phyloP scores from a whole-genome alignment of 1,284 basidiomycete genomes.

The Xanthoconium separans region DNA sequence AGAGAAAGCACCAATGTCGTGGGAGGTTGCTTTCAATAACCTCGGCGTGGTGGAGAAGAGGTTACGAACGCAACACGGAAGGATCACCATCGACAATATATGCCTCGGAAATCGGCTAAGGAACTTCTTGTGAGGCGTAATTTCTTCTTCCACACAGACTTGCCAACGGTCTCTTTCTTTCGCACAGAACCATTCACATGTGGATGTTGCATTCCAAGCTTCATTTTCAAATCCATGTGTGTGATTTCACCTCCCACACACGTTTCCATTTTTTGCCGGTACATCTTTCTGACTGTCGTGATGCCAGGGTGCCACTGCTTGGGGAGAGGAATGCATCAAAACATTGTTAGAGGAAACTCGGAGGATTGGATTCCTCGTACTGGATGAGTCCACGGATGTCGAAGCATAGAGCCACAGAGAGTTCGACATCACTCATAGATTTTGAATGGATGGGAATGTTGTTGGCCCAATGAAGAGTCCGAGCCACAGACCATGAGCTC shows the following conservation, averaged over 20 bases:
- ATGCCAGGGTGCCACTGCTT: slow-evolving; percentile 18
- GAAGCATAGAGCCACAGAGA: no score
- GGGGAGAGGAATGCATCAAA: slow-evolving; percentile 21
- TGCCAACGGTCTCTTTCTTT: background rate
- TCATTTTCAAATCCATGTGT: slow-evolving; percentile 17
- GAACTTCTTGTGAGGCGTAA: slow-evolving; percentile 8
- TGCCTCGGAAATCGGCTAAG: slow-evolving; percentile 9
- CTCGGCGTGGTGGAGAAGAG: slow-evolving; percentile 15
- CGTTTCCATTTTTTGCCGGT: background rate
- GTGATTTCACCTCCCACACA: background rate
- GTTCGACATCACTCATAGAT: no score
- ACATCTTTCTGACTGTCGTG: background rate
- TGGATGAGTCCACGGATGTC: slow-evolving; percentile 3
- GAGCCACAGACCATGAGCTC: no score
- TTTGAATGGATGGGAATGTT: no score
- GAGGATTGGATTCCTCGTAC: slow-evolving; percentile 16
- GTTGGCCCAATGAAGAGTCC: no score
- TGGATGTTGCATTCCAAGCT: slow-evolving; percentile 24
- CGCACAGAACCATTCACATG: slow-evolving; percentile 14
- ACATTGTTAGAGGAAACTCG: slow-evolving; percentile 19
- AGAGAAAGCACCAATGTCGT: background rate
- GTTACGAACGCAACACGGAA: slow-evolving; percentile 6
- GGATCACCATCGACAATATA: slow-evolving; percentile 3
- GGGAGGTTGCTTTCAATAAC: slow-evolving; percentile 17
- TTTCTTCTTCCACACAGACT: background rate